Evolutionary conservation across 805 yeast species (phyloP), one percentile per base, ranked within the genome.

Genomic region (Millerozyma miso): DNA sequence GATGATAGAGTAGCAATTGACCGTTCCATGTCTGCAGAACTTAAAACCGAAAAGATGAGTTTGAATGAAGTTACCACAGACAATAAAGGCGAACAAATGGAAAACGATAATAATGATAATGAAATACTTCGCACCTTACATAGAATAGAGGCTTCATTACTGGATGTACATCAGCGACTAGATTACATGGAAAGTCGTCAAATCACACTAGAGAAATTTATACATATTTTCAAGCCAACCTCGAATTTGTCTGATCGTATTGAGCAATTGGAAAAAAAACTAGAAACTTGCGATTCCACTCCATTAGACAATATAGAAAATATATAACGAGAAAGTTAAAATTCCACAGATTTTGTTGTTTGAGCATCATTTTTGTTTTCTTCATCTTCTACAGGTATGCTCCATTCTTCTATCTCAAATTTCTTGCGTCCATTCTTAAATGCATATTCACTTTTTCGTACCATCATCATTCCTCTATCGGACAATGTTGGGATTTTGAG

Each of bases 371-470:
- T 57, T 3, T 61, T 67, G 4, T 67, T 76, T 13, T 74, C 56
- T 12, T 54, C 83, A 44, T 85, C 95, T 44, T 89, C 97, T 2
- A 91, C 96, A 0, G 99, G 98, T 39, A 93, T 93, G n/a, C 96
- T 88, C 96, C 97, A 93, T 55, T 83, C 88, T 51, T 87, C 91
- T 41, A 93, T 83, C 55, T 87, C 96, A 58, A 91, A 88, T 53
- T 77, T 81, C 60, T 81, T 80, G 48, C 85, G 76, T 12, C 96
- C 91, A 50, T 88, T 87, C 56, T 83, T 82, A 66, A 90, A 91
- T 4, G 96, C 88, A 60, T 78, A 83, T 62, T 90, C 97, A 45
- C 85, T 83, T 44, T 73, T 71, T 43, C 80, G 77, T 1, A 80
- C 76, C 49, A 79, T 78, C 96, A 89, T 90, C 52, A 79, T 71